Evolutionary conservation across 1,139 yeast genomes (phyloP), one percentile per base, ranked within the genome.

Genomic region (Protomyces inouyei): DNA sequence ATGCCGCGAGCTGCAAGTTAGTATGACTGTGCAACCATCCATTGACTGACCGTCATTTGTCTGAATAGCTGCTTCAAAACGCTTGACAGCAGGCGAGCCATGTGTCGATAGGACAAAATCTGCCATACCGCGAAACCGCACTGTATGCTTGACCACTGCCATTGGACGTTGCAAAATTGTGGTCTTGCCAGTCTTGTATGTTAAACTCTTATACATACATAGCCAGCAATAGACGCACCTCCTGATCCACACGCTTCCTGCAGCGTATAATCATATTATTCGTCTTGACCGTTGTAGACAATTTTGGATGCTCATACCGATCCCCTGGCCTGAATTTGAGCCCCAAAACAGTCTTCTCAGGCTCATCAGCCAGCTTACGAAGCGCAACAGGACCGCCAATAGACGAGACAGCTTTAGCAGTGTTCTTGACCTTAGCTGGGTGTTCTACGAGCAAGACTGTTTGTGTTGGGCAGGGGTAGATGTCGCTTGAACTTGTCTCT

Each of bases 241-340:
- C 16, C 21, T 43, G 40, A 18, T 53, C 10, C 16, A 14, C 16
- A 14, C 21, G n/a, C 55, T 32, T 43, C 21, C 52, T 46, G 10
- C 60, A 55, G 37, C 60, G 55, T n/a, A 71, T 79, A 70, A 72
- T 79, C 69, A 73, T 68, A 60, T 68, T 66, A 36, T 38, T 48
- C n/a, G 77, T 72, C 5, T 61, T 65, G 36, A 63, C 38, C 32
- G 70, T 45, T n/a, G 74, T 69, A 68, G 91, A 80, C 75, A 80
- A 75, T 2, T 93, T 78, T 0, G 98, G 97, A 73, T 93, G 98
- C 68, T 88, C 93, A 73, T 87, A 85, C 57, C 86, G 82, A 76
- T 86, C 92, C 9, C 82, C 76, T 46, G 80, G 76, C 64, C 97
- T 76, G 64, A 89, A 77, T 68, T 87, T 73, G 67, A 88, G 78